Percentiles rank a stretch among this genome's conserved stretches.
phyloP scores from a whole-genome alignment of 164 flowering plant genomes.

The Nymphaea thermarum region DNA sequence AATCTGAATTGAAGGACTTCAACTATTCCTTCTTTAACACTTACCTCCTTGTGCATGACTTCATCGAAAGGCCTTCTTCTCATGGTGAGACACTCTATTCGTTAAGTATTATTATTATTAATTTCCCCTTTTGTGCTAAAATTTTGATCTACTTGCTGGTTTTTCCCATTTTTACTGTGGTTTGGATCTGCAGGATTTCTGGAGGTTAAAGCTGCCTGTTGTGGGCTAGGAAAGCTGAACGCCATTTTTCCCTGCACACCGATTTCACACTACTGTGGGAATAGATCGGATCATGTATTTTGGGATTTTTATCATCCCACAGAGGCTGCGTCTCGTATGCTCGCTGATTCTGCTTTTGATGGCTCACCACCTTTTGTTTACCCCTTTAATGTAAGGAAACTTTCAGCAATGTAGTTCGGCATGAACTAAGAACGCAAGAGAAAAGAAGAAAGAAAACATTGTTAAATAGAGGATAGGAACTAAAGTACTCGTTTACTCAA shows the following conservation, averaged over 20 bases:
- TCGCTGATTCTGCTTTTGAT: constrained; percentile 26
- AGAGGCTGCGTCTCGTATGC: constrained; percentile 30
- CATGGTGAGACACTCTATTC: constrained; percentile 30
- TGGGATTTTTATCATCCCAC: constrained; percentile 88
- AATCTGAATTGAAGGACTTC: constrained; percentile 32
- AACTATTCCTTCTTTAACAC: constrained; percentile 46
- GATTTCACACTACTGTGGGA: constrained; percentile 37
- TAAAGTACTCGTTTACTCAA: no score
- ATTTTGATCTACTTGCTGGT: background rate
- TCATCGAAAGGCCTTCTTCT: constrained; percentile 34
- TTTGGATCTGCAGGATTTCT: constrained; percentile 32
- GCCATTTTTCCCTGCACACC: constrained; percentile 52
- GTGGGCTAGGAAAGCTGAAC: constrained; percentile 55
- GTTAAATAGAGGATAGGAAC: no score
- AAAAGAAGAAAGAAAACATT: no score
- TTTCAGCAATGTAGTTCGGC: constrained; percentile 7
- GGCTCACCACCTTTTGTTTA: constrained; percentile 24
- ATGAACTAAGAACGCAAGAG: background rate
- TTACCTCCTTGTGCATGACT: constrained; percentile 23
- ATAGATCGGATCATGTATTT: constrained; percentile 54
- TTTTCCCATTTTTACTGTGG: background rate
- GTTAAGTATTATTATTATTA: background rate
- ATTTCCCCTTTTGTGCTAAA: background rate
- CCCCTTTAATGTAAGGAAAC: constrained; percentile 42
- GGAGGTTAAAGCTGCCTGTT: constrained; percentile 71